phyloP scores from a whole-genome alignment of 805 yeast species.

The Cyberlindnera sargentensis region DNA sequence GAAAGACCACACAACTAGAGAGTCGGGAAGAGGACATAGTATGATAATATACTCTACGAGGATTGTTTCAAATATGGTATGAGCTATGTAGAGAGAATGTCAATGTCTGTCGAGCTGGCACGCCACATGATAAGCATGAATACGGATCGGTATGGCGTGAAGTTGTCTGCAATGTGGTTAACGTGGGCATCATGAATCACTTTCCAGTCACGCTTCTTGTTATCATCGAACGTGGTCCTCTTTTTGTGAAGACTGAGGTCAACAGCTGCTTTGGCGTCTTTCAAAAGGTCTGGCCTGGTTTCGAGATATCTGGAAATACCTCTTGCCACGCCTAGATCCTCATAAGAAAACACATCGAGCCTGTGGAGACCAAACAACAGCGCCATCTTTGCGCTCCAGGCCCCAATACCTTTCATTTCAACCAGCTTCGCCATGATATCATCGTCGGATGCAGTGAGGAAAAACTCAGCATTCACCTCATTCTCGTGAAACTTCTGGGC shows the following conservation, averaged over 20 bases:
- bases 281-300: constrained; percentile 42
- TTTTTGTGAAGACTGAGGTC: constrained; percentile 27
- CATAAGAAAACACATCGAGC: constrained; percentile 64
- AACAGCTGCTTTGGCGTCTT: constrained; percentile 36
- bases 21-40: neutral
- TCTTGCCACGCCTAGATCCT: constrained; percentile 79
- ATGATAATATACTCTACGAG: too few relatives aligned
- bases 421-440: constrained; percentile 43
- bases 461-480: constrained; percentile 29
- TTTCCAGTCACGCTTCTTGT: constrained; percentile 54
- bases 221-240: constrained; percentile 28
- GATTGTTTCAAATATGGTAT: neutral
- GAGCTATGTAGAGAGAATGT: constrained; percentile 4
- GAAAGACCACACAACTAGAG: constrained; percentile 23
- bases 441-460: constrained; percentile 32
- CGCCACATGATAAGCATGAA: constrained; percentile 75
- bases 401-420: constrained; percentile 63
- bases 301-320: constrained; percentile 64
- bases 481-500: constrained; percentile 42
- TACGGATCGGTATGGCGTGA: constrained; percentile 59
- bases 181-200: constrained; percentile 55
- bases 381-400: constrained; percentile 91
- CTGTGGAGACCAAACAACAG: constrained; percentile 60
- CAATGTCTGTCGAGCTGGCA: constrained; percentile 40
- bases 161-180: constrained; percentile 47